Base-by-base conservation (phyloP, 805 yeast genomes). In the Candida ipomoeae region DNA sequence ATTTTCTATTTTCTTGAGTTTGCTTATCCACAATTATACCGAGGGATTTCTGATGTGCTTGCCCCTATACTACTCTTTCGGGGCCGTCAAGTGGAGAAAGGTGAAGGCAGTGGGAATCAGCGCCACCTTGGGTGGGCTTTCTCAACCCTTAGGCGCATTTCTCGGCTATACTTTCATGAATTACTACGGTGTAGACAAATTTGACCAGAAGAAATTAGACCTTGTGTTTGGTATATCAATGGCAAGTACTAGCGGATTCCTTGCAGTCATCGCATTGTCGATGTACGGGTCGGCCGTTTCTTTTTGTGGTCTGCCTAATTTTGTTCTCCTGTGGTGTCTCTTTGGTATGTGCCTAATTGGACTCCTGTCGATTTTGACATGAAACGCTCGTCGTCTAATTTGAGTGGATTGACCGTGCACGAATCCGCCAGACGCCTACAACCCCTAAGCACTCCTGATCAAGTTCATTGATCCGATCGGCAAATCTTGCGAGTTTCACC, bases 21-120 rank as follows among this genome's bases (percentile, higher is more conserved):
- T 92, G 62, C 81, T 90, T 11, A 80, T 94, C 29, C 99, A 92
- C 69, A 94, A 94, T 66, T 84, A 89, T 57, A 85, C 91, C 20
- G 99, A 92, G 65, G 99, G 98, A 0, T 90, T 94, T 64, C 82
- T 94, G 14, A 91, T 92, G 87, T 89, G 96, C 13, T 73, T 91
- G 42, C 98, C 98, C 0, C 72, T 92, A 32, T 94, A 85, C 63
- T 79, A 91, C 46, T 89, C 95, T 7, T 73, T 92, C 54, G 60
- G 63, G 3, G 51, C 60, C 2, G 73, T 80, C 40, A 59, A 68
- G 26, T 60, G 57, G 54, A 70, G 77, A 15, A 73, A 73, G 56
- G 48, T 69, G 26, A 76, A 80, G 55, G 96, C 97, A 0, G 69
- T 89, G 10, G 55, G 75, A 0, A 77, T 85, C 6, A 79, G 91